Base-by-base conservation (phyloP, 371 early-diverging fungal genomes). In the Mucor velutinosus region DNA sequence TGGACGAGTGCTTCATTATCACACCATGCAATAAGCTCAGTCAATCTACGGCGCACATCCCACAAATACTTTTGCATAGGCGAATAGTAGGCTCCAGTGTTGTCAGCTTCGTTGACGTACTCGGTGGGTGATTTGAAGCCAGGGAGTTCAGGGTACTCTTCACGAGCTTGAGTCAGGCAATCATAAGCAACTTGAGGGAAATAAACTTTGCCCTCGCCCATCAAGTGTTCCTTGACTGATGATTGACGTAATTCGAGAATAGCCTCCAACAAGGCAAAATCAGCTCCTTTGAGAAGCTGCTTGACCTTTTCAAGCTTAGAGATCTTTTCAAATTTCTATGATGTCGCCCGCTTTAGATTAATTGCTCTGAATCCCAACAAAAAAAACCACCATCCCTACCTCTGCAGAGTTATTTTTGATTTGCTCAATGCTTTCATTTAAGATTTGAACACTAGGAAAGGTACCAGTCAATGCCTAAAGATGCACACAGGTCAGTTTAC, bases 51-150 rank as follows among this genome's bases (percentile, higher is more conserved):
- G 45, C 81, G 80, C 1, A 81, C 76, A 64, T 81, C 81, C 84
- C 84, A 84, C 27, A 84, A 65, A 39, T 79, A 84, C 39, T 70
- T 67, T 58, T 84, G 84, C 75, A 81, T 76, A 32, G 84, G 81
- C 3, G 81, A 77, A 65, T 81, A 84, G 30, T 70, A 77, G n/a
- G 78, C 81, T 33, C 81, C 83, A 3, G 79, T 81, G 14, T 80
- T 69, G 63, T 83, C 83, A 19, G 76, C 67, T 65, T 70, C 67
- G 29, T 71, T 71, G 1, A 64, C 73, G 64, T 78, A 82, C 67
- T 72, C 67, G 1, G 70, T 70, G 10, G 84, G 84, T 2, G 74
- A 71, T 21, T 59, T 37, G 43, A 84, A 74, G n/a, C 67, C 64
- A 32, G 84, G 84, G 19, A 84, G 69, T 0, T 66, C 67, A 21